These are phyloP conservation scores for Fusarium beomiforme DNA, from an alignment of 2,329 filamentous ascomycete genomes.

Conservation along the genomic window DNA sequence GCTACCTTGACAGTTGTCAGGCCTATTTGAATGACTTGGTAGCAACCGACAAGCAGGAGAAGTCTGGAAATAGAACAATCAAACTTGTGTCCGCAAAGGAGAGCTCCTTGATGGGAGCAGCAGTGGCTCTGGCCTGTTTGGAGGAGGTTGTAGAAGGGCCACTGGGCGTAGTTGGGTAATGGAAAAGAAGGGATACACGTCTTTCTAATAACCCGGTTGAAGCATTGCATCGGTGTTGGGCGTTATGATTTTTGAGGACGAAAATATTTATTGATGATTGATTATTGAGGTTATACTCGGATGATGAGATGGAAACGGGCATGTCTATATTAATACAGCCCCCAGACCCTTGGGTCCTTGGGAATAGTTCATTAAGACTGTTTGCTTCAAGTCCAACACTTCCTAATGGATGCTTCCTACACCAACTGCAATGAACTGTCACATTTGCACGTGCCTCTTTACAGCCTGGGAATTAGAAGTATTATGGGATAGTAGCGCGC, in stretches of 20 bases:
- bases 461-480: too few relatives aligned
- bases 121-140: slow-evolving; percentile 70
- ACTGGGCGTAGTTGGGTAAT: slow-evolving; percentile 28
- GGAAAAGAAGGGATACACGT: background rate
- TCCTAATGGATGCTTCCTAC: too few relatives aligned
- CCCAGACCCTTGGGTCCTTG: background rate
- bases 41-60: slow-evolving; percentile 36
- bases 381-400: too few relatives aligned
- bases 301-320: background rate
- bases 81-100: slow-evolving; percentile 76
- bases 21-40: slow-evolving; percentile 70
- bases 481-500: too few relatives aligned
- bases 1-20: slow-evolving; percentile 71
- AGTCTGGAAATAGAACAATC: slow-evolving; percentile 57
- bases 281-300: background rate
- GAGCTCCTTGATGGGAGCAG: slow-evolving; percentile 79
- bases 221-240: slow-evolving; percentile 24
- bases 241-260: slow-evolving; percentile 9
- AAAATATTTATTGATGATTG: background rate
- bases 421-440: too few relatives aligned
- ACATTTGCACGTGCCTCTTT: too few relatives aligned
- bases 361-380: background rate
- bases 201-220: slow-evolving; percentile 4
- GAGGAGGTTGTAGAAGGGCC: slow-evolving; percentile 36
- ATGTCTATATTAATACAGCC: background rate